A percentile compares a stretch with the other conserved stretches of the same genome.
Evolutionary conservation across 345 rosid genomes (phyloP).

Genomic region (Murraya koenigii): DNA sequence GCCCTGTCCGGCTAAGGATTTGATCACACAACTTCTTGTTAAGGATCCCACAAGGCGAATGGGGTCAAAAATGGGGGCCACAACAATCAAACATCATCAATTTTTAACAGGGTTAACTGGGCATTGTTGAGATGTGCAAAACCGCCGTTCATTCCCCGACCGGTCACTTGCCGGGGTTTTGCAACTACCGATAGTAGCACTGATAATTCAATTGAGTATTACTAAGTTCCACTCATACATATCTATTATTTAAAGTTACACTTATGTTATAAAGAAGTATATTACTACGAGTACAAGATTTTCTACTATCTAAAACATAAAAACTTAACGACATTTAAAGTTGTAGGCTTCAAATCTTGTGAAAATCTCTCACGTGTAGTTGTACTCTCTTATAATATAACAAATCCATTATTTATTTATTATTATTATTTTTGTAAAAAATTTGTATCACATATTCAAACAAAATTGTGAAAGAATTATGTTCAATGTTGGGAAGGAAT

Average conservation of each 20-base stretch:
- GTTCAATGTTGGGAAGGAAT: not conserved
- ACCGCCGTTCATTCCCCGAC: conserved; percentile 47
- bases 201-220: conserved; percentile 41
- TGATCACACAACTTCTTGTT: conserved; percentile 48
- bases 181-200: not conserved
- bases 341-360: not conserved
- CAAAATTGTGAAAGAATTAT: not conserved
- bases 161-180: conserved; percentile 12
- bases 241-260: not conserved
- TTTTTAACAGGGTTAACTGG: conserved; percentile 61
- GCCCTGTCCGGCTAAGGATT: conserved; percentile 42
- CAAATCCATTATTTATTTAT: not conserved
- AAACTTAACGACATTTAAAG: no score
- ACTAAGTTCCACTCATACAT: not conserved
- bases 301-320: not conserved
- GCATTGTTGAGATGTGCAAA: conserved; percentile 52
- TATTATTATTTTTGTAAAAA: not conserved
- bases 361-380: not conserved
- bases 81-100: conserved; percentile 46
- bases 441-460: not conserved
- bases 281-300: not conserved
- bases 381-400: not conserved
- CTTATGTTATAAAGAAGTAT: not conserved
- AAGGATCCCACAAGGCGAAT: conserved; percentile 50
- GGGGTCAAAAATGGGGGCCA: conserved; percentile 62